These are phyloP conservation scores for Naematelia aurantialba DNA, from an alignment of 768 basidiomycete genomes.

Conservation along the genomic window DNA sequence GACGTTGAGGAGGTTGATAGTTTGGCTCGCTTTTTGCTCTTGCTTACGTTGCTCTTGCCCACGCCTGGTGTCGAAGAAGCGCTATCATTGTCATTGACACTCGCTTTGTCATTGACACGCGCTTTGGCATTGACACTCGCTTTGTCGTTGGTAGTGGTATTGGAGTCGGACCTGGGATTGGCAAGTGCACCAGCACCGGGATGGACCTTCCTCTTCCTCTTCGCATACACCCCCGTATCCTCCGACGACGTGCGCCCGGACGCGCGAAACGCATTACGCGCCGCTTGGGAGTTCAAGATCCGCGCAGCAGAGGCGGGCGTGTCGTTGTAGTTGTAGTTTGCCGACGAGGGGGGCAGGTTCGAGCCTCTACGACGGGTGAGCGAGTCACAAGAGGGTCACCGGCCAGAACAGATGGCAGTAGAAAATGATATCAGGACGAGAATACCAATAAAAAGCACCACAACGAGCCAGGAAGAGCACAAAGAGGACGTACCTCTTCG, in stretches of 20 bases:
- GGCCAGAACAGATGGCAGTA: too few species aligned
- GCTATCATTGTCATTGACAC: background rate
- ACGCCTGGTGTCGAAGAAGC: background rate
- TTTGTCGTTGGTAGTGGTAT: too few species aligned
- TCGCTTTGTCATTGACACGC: background rate
- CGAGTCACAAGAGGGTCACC: too few species aligned
- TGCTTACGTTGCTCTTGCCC: background rate
- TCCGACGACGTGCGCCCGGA: background rate
- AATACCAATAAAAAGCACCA: too few species aligned
- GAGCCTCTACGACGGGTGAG: background rate
- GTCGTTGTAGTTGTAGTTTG: background rate
- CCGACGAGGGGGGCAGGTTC: background rate
- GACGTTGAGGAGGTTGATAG: too few species aligned
- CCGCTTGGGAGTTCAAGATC: background rate
- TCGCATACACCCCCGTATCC: background rate
- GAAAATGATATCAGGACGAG: too few species aligned
- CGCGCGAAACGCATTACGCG: background rate
- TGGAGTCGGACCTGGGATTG: too few species aligned
- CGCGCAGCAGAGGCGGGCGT: background rate
- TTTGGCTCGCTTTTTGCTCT: background rate
- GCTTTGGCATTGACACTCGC: too few species aligned
- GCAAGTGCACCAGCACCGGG: too few species aligned
- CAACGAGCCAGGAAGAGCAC: too few species aligned
- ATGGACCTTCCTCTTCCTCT: background rate
- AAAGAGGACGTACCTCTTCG: conserved; percentile 9